Base-by-base conservation (phyloP, 331 rosid species). In the Spiraea crenata region DNA sequence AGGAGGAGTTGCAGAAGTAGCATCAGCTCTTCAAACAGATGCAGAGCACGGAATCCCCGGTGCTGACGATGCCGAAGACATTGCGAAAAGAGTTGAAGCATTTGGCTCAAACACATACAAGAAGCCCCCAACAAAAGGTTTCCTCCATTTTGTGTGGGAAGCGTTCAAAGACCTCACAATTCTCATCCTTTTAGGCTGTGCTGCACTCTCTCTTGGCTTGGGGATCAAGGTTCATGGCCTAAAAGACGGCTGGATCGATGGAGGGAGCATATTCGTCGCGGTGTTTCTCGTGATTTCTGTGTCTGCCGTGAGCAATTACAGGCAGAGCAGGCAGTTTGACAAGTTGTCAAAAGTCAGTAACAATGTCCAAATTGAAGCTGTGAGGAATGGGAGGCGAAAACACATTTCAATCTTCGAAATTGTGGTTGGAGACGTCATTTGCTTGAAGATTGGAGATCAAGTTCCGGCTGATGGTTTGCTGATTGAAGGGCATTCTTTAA, bases 381-480 rank as follows among this genome's bases (percentile, higher is more conserved):
- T 76, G 3, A 69, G 86, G 64, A n/a, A 60, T 5, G 76, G 79
- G 9, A 47, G 56, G 38, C 57, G 76, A 2, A 79, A 48, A 3
- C 67, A 58, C 0, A 66, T 81, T 57, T 85, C 82, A 0, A 74
- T 79, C 5, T 82, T 74, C 4, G 75, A 84, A 16, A 72, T 81
- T 38, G 79, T 85, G 0, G 89, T 82, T 9, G 85, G 89, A 2
- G 86, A 85, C 10, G 70, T 82, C 37, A 56, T 79, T 38, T 71
- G 69, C 56, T 66, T 79, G 19, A 79, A 82, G 68, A 67, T 79
- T 10, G 85, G 88, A 31, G 83, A 80, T 49, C 85, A 74, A 63
- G 79, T 84, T 80, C 81, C 88, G 3, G 85, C 84, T 0, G 85
- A 82, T 49, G 89, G 86, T 19, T 66, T 85, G 69, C 58, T 79